A percentile compares a stretch with the other conserved stretches of the same genome.
These are phyloP conservation scores for Cyberlindnera xishuangbannaensis DNA, from an alignment of 805 yeast genomes.

Conservation along the genomic window DNA sequence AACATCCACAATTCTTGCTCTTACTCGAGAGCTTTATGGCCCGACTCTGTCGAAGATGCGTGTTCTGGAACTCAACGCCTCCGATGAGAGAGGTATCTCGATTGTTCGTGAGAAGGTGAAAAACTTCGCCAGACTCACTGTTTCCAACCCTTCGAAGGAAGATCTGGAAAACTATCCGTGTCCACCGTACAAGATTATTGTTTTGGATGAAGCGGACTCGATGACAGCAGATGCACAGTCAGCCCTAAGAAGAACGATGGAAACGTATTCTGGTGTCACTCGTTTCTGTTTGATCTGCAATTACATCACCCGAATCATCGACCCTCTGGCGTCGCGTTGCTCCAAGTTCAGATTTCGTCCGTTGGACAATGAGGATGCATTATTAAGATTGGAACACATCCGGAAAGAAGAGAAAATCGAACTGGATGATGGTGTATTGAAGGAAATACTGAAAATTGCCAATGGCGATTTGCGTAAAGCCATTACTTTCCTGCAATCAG, in stretches of 20 bases:
- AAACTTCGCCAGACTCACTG: slow-evolving; percentile 78
- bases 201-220: slow-evolving; percentile 92
- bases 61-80: slow-evolving; percentile 80
- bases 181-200: slow-evolving; percentile 92
- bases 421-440: slow-evolving; percentile 46
- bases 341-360: slow-evolving; percentile 89
- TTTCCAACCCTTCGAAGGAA: slow-evolving; percentile 70
- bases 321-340: slow-evolving; percentile 94
- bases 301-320: slow-evolving; percentile 93
- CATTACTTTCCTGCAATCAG: slow-evolving; percentile 83
- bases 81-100: slow-evolving; percentile 87
- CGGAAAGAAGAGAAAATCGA: slow-evolving; percentile 40
- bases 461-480: slow-evolving; percentile 92
- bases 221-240: slow-evolving; percentile 98
- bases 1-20: slow-evolving; percentile 80
- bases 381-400: slow-evolving; percentile 59
- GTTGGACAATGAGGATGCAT: slow-evolving; percentile 65
- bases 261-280: slow-evolving; percentile 81
- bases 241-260: slow-evolving; percentile 92
- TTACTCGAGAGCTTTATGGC: slow-evolving; percentile 75
- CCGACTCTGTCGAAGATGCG: slow-evolving; percentile 63
- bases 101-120: slow-evolving; percentile 83
- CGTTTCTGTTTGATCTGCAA: slow-evolving; percentile 94
- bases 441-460: slow-evolving; percentile 63
- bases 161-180: slow-evolving; percentile 79